Evolutionary conservation across 495 filamentous ascomycete genomes (phyloP).

Genomic region (Talaromyces liani): DNA sequence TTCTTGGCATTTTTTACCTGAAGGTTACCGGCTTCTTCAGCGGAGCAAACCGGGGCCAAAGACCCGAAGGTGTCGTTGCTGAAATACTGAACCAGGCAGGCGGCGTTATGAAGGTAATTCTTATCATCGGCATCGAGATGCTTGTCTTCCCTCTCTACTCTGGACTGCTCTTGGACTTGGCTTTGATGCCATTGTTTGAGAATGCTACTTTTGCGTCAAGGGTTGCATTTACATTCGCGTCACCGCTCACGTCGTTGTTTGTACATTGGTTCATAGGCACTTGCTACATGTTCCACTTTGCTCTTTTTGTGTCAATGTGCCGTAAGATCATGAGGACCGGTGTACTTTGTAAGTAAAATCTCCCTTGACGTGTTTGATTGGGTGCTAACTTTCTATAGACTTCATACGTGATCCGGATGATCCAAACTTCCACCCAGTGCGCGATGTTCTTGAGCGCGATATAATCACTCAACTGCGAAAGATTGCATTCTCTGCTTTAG

Average conservation of each 20-base stretch:
- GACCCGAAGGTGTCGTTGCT: slow-evolving; percentile 70
- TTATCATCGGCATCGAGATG: slow-evolving; percentile 99
- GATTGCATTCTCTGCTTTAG: slow-evolving; percentile 90
- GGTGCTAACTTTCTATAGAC: slow-evolving; percentile 44
- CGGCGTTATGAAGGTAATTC: slow-evolving; percentile 93
- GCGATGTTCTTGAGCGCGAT: slow-evolving; percentile 91
- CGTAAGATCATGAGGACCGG: slow-evolving; percentile 92
- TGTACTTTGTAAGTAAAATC: slow-evolving; percentile 66
- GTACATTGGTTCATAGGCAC: slow-evolving; percentile 99
- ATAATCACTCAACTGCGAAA: slow-evolving; percentile 91
- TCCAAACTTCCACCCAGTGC: slow-evolving; percentile 94
- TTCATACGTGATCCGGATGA: slow-evolving; percentile 99
- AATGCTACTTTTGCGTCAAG: slow-evolving; percentile 67
- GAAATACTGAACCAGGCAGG: slow-evolving; percentile 87
- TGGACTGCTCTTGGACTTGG: slow-evolving; percentile 81
- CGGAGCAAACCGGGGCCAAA: slow-evolving; percentile 54
- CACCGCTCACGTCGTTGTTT: slow-evolving; percentile 82
- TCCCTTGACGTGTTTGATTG: neutral
- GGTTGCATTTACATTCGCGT: slow-evolving; percentile 63
- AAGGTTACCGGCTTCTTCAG: slow-evolving; percentile 58
- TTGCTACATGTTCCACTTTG: slow-evolving; percentile 99
- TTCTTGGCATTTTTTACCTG: slow-evolving; percentile 72
- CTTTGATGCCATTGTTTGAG: slow-evolving; percentile 82
- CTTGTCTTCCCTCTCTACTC: slow-evolving; percentile 95
- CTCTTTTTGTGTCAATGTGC: slow-evolving; percentile 97